Evolutionary conservation across 768 basidiomycete species (phyloP).

Genomic region (Tylopilus sp.): DNA sequence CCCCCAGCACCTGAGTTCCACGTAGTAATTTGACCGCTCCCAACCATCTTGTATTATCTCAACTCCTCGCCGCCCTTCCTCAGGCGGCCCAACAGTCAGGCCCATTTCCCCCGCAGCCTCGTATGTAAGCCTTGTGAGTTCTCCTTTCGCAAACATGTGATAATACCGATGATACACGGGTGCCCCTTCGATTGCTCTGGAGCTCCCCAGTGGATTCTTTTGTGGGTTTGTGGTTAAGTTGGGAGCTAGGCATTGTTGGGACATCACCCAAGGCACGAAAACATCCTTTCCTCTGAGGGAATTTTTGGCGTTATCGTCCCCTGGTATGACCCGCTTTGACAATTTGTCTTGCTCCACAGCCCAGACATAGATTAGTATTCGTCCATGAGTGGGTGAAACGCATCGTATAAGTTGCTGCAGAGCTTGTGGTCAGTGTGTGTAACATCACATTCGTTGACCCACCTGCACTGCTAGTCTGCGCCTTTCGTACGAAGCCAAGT

Average conservation of each 20-base stretch:
- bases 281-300: conserved; percentile 70
- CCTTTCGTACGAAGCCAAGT: conserved; percentile 78
- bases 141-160: conserved; percentile 88
- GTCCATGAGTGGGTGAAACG: conserved; percentile 67
- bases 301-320: conserved; percentile 10
- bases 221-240: conserved; percentile 7
- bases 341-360: conserved; percentile 87
- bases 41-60: conserved; percentile 73
- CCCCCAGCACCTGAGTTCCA: conserved; percentile 70
- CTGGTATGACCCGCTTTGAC: conserved; percentile 68
- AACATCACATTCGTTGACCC: conserved; percentile 7
- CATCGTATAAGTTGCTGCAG: conserved; percentile 57
- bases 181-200: conserved; percentile 2
- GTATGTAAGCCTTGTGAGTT: conserved; percentile 59
- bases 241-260: conserved; percentile 31
- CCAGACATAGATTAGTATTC: conserved; percentile 94
- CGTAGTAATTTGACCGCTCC: conserved; percentile 88
- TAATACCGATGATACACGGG: conserved; percentile 86
- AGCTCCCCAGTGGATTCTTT: neutral
- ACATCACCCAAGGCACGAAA: conserved; percentile 84
- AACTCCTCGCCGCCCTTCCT: conserved; percentile 41
- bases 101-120: conserved; percentile 61
- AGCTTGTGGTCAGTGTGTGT: neutral
- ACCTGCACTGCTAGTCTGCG: conserved; percentile 75
- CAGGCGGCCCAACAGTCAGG: conserved; percentile 45